Evolutionary conservation across 2,329 filamentous ascomycete genomes (phyloP).

Genomic region (Phaeosphaeriaceae sp.): DNA sequence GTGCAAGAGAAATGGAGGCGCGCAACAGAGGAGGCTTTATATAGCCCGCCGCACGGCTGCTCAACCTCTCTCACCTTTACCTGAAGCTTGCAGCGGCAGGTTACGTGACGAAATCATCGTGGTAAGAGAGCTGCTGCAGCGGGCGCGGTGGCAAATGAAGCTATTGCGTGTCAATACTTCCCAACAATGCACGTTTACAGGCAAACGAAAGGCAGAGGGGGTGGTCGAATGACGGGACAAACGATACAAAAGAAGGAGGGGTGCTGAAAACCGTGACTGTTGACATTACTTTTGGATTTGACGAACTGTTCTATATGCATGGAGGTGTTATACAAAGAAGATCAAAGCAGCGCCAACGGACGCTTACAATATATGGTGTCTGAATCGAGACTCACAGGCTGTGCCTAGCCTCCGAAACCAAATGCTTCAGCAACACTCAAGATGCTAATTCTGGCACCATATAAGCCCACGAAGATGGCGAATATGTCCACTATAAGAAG

Average conservation of each 20-base stretch:
- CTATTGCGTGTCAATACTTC: neutral
- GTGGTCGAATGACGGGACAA: neutral
- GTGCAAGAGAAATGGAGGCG: conserved; percentile 1
- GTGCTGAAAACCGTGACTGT: neutral
- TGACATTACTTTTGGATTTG: neutral
- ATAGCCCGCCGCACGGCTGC: neutral
- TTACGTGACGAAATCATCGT: neutral
- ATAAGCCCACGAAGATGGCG: conserved; percentile 73
- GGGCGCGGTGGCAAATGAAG: neutral
- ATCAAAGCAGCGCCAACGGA: neutral
- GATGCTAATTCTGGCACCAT: conserved; percentile 78
- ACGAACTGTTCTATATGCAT: neutral
- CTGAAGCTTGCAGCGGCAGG: neutral
- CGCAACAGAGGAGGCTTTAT: neutral
- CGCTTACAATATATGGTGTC: neutral
- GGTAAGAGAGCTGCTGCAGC: conserved; percentile 2
- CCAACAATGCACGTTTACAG: neutral
- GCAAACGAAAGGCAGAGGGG: neutral
- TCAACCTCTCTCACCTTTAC: neutral
- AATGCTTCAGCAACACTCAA: conserved; percentile 86
- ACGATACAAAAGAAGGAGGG: neutral
- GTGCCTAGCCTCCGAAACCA: conserved; percentile 58
- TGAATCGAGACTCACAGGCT: neutral
- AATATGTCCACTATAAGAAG: conserved; percentile 81
- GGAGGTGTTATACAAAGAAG: conserved; percentile 3